Base-by-base conservation (phyloP, 768 basidiomycete species). In the Gyrodon lividus region DNA sequence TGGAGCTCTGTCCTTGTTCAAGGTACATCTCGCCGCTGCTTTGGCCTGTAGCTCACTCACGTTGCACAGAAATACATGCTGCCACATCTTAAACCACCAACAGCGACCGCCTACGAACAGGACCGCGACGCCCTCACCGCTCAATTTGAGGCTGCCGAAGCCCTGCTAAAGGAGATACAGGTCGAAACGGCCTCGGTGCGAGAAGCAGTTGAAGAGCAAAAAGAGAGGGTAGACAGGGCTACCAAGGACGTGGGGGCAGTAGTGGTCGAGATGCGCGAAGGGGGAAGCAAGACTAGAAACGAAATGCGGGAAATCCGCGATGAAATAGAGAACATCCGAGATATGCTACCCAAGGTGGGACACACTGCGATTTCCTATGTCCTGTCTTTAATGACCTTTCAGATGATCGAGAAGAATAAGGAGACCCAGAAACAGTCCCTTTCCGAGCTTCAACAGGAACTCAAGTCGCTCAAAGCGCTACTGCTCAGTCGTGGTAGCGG, bases 401-500 rank as follows among this genome's bases (percentile, higher is more conserved):
- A 98, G 95, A 91, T 98, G 89, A 87, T 97, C 47, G 92, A 97
- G 50, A 94, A 91, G 72, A 91, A 87, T 65, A 90, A 92, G 66
- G 87, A 92, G 48, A 78, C 81, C 13, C 93, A 97, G 69, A 79
- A 82, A 19, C 83, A 87, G 53, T 90, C 92, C 1, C 76, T 98
- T 13, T 72, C 78, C 47, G 96, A 98, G 60, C 77, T 98, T 12
- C 94, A 97, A 60, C 86, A 92, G 59, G 96, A 98, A 65, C 79
- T 98, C 61, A 93, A 94, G 64, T 98, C 95, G 0, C 75, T 98
- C 54, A 98, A 98, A 68, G 84, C 94, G 0, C 77, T 98, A 22
- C 73, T 98, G 7, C 77, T 95, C 7, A 90, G 83, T 57, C 83
- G 89, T 30, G 82, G 87, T 6, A 74, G 86, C 6, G 35, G 55